Evolutionary conservation across 768 basidiomycete species (phyloP).

Genomic region (Mycena crocata): DNA sequence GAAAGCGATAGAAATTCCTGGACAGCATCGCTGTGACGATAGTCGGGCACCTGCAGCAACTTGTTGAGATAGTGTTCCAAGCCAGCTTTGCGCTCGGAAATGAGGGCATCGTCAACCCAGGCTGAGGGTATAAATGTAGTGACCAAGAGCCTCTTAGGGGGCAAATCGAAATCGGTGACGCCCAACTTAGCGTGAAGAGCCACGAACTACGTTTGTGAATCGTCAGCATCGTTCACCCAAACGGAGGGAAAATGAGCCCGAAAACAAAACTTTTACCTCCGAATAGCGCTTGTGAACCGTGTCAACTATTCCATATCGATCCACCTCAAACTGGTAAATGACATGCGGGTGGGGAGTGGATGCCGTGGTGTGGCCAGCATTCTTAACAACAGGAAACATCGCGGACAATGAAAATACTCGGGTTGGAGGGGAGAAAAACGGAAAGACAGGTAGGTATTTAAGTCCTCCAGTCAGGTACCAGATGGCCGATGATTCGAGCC

Average conservation of each 20-base stretch:
- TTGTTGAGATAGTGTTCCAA: conserved; percentile 52
- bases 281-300: conserved; percentile 54
- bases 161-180: conserved; percentile 40
- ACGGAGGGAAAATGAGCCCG: no score
- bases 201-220: conserved; percentile 44
- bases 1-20: conserved; percentile 46
- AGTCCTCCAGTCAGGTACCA: not conserved
- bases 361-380: conserved; percentile 58
- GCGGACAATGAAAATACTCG: not conserved
- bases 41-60: conserved; percentile 45
- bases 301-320: conserved; percentile 43
- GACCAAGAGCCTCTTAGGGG: conserved; percentile 56
- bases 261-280: conserved; percentile 48
- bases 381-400: conserved; percentile 45
- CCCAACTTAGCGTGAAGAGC: conserved; percentile 44
- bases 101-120: conserved; percentile 58
- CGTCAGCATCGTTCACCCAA: no score
- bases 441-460: not conserved
- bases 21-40: conserved; percentile 42
- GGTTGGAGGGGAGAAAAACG: not conserved
- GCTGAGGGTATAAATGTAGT: conserved; percentile 58
- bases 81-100: conserved; percentile 58
- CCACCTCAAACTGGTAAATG: conserved; percentile 55
- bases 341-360: conserved; percentile 62
- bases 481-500: not conserved